Evolutionary conservation across 2,329 filamentous ascomycete genomes (phyloP), one percentile per base, ranked within the genome.

Genomic region (Curvularia verruculosa): DNA sequence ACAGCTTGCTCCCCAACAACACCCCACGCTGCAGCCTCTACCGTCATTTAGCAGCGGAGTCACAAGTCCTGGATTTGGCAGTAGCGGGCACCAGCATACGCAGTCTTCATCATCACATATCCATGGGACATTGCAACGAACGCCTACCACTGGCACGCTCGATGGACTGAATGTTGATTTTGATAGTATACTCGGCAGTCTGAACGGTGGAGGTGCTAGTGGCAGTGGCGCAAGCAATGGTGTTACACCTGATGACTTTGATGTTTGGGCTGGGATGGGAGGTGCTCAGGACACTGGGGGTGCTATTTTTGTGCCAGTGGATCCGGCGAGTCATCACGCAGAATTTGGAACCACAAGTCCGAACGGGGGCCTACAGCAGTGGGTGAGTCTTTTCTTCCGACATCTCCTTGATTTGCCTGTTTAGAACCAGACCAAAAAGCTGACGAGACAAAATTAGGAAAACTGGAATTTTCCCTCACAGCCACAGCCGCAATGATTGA

Each of bases 261-360:
- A 75, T 40, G 63, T 69, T 8, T 74, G 73, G 54, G 49, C 56
- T 18, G 61, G 24, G 29, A 64, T 50, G 64, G 60, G 43, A 46
- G 67, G 60, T 54, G 54, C 50, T 15, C 60, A 65, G 19, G 73
- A 75, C 24, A 58, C 64, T 10, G 67, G 71, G 5, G 67, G 71
- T 7, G 73, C 74, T 3, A 76, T 76, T 19, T 76, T 75, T 41
- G 70, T 76, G 43, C 74, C 74, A 5, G 72, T 72, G 2, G 73
- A 76, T 54, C 61, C 56, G n/a, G 49, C 46, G 36, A 53, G 41
- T 3, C 49, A 52, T 47, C 45, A 49, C 23, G 41, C 43, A 31
- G 34, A 71, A 10, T 75, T 58, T 45, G 63, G 57, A 12, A 64
- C 63, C 36, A 65, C 64, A 43, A 70, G 68, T 61, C 64, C 71